Evolutionary conservation across 106 monocot genomes (phyloP).

Genomic region (Chionographis japonica): DNA sequence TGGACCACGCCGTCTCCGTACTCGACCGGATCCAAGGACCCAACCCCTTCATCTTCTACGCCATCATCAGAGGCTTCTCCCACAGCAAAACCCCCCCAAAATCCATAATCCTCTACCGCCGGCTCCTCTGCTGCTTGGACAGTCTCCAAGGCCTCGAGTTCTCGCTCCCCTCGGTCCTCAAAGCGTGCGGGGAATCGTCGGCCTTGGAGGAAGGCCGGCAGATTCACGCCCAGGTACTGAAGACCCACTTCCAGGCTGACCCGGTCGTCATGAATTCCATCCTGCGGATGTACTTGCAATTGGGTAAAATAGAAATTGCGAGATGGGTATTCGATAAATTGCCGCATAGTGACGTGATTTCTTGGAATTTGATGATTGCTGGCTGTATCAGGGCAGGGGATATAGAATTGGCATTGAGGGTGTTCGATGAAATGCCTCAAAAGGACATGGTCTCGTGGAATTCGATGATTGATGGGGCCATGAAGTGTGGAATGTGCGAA

Average conservation of each 20-base stretch:
- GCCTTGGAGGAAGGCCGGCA: constrained; percentile 10
- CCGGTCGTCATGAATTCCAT: constrained; percentile 19
- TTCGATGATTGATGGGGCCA: constrained; percentile 7
- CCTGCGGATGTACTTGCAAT: constrained; percentile 17
- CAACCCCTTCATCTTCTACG: no score
- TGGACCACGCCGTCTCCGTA: no score
- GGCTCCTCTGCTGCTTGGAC: neutral
- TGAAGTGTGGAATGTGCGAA: neutral
- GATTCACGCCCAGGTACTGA: constrained; percentile 21
- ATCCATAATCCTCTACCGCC: constrained; percentile 13
- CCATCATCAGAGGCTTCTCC: neutral
- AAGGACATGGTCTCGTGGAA: constrained; percentile 13
- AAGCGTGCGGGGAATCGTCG: constrained; percentile 10
- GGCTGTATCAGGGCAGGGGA: constrained; percentile 9
- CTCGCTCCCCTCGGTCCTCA: constrained; percentile 23
- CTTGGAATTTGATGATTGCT: constrained; percentile 23
- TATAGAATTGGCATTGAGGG: neutral
- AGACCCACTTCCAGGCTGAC: constrained; percentile 7
- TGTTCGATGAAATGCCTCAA: constrained; percentile 27
- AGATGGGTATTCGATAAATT: constrained; percentile 16
- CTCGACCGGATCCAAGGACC: no score
- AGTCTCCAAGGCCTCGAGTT: constrained; percentile 2
- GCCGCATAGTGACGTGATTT: constrained; percentile 3
- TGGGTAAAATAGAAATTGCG: neutral
- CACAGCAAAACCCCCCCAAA: neutral